Base-by-base conservation (phyloP, 164 flowering plant genomes). In the Magnolia sinica region DNA sequence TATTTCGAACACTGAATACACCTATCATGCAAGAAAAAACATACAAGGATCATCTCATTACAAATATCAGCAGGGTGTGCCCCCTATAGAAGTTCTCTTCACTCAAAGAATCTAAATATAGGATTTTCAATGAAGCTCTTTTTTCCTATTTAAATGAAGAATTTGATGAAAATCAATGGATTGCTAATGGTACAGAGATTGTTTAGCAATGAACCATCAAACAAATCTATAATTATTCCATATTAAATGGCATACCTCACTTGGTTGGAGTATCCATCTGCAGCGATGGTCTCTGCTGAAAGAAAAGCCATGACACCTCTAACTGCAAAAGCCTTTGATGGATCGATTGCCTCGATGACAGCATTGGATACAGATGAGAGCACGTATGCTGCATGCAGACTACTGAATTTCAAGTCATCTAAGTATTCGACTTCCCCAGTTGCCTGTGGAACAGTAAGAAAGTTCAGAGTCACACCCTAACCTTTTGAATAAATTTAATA, bases 321-420 rank as follows among this genome's bases (percentile, higher is more conserved):
- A 18, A 73, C 64, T 73, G 8, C 65, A 73, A 73, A 66, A 73
- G 74, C 74, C 50, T 73, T 73, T 73, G 74, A 73, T 23, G 74
- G 49, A 73, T 73, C 74, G 24, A 73, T 73, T 52, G 20, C 20
- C 74, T 73, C 74, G 24, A 73, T 73, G 8, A 52, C 16, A 27
- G 74, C 74, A 73, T 58, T 58, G 11, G 74, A 55, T 23, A 73
- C 74, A 10, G 74, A 52, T 73, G 74, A 73, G n/a, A 58, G 74
- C 31, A 73, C 74, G 3, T 58, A 73, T 52, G n/a, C 64, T 52
- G 74, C 74, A 73, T 73, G 65, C 22, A 73, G 24, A 59, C 74
- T 73, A 55, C 65, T 73, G 27, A 73, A 73, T 29, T 73, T 73
- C 65, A 73, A 55, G 65, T 72, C 74, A 58, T 72, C 74, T 59